Percentiles rank a stretch among this genome's conserved stretches.
Conservation (phyloP, 2,329 filamentous ascomycete species). For the Gnomoniopsis sp. region DNA sequence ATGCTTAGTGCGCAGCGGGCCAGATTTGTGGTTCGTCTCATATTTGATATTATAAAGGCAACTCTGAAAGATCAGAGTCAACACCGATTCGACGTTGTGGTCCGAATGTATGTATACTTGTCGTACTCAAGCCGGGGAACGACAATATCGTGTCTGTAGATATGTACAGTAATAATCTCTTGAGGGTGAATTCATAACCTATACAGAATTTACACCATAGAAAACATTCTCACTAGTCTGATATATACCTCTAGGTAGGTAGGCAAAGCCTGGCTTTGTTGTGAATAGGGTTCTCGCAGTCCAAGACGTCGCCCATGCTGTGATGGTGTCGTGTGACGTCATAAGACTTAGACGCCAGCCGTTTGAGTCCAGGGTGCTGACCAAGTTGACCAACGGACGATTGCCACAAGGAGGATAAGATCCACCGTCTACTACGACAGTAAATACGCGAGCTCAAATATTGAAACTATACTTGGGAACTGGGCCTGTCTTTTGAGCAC, state of each 20-base stretch:
- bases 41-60: neutral
- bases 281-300: neutral
- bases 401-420: neutral
- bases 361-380: neutral
- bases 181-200: too few relatives aligned
- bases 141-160: too few relatives aligned
- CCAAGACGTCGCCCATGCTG: neutral
- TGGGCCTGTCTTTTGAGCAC: neutral
- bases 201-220: too few relatives aligned
- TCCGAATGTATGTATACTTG: neutral
- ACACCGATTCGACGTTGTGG: neutral
- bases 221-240: too few relatives aligned
- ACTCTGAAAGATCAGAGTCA: too few relatives aligned
- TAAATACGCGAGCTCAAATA: neutral
- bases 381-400: neutral
- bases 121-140: too few relatives aligned
- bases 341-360: neutral
- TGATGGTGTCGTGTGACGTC: constrained; percentile 3
- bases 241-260: too few relatives aligned
- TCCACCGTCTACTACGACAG: neutral
- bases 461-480: neutral
- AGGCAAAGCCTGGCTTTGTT: too few relatives aligned
- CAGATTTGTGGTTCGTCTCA: neutral
- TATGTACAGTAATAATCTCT: too few relatives aligned
- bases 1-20: neutral